A percentile compares a stretch with the other conserved stretches of the same genome.
Conservation (phyloP, 306 rosid species). For the Corylus americana region DNA sequence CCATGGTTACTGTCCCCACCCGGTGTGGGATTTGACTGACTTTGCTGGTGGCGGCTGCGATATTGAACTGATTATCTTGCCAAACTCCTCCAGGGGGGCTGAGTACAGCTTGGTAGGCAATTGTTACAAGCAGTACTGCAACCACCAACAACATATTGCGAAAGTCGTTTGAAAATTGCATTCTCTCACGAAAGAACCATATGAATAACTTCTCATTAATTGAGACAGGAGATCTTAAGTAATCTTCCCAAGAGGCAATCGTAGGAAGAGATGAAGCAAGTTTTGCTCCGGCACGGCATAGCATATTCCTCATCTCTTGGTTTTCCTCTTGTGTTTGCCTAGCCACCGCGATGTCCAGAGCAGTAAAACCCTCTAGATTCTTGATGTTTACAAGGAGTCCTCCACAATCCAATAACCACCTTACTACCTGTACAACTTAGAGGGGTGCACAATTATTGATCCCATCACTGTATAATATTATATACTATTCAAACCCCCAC, state of each 20-base stretch:
- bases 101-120: background rate
- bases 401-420: background rate
- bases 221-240: background rate
- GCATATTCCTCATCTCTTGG: conserved; percentile 9
- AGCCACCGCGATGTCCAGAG: background rate
- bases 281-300: background rate
- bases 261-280: too few species aligned
- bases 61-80: background rate
- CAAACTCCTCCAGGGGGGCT: conserved; percentile 8
- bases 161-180: background rate
- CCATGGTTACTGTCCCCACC: background rate
- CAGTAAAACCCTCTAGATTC: background rate
- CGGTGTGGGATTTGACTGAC: background rate
- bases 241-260: too few species aligned
- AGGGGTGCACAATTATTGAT: too few species aligned
- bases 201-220: background rate
- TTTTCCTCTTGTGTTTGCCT: background rate
- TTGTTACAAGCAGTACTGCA: background rate
- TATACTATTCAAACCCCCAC: too few species aligned
- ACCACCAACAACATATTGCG: background rate
- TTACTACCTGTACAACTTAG: background rate
- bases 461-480: too few species aligned
- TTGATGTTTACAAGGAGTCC: background rate
- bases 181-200: background rate
- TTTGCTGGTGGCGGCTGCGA: background rate